Evolutionary conservation across 2,329 filamentous ascomycete genomes (phyloP).

Genomic region (Dactylellina sp.): DNA sequence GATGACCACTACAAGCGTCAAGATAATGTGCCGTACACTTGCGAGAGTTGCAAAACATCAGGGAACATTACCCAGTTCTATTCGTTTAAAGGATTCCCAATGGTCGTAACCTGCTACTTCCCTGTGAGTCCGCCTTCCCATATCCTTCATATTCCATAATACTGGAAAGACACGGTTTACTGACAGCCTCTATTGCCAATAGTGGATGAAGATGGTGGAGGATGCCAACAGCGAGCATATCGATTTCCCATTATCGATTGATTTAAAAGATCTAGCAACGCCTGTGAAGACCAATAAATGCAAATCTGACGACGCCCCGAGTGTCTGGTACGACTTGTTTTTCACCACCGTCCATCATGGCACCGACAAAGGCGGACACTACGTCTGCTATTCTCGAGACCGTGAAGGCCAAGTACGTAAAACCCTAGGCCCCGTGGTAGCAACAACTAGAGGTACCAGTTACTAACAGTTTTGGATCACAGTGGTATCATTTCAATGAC

Average conservation of each 20-base stretch:
- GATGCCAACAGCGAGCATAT: slow-evolving; percentile 44
- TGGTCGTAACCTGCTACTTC: slow-evolving; percentile 53
- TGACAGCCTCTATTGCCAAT: background rate
- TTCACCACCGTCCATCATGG: slow-evolving; percentile 54
- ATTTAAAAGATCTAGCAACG: slow-evolving; percentile 42
- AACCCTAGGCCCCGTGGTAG: background rate
- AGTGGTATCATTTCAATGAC: slow-evolving; percentile 56
- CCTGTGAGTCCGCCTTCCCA: slow-evolving; percentile 19
- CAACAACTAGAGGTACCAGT: background rate
- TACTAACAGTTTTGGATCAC: slow-evolving; percentile 1
- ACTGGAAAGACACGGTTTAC: background rate
- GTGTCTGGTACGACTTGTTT: slow-evolving; percentile 53
- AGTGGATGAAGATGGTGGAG: slow-evolving; percentile 53
- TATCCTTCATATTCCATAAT: background rate
- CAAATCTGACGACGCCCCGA: slow-evolving; percentile 47
- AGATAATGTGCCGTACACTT: slow-evolving; percentile 42
- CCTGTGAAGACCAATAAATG: slow-evolving; percentile 29
- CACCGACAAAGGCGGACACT: slow-evolving; percentile 44
- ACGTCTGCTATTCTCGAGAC: slow-evolving; percentile 53
- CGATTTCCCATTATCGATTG: slow-evolving; percentile 49
- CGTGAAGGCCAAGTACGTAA: slow-evolving; percentile 41
- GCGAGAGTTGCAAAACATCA: slow-evolving; percentile 36
- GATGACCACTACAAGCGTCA: slow-evolving; percentile 53
- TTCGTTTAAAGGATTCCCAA: slow-evolving; percentile 51
- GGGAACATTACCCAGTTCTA: slow-evolving; percentile 49